These are phyloP conservation scores for Hordeum marinum DNA, from an alignment of 176 grass and related monocot species.

Conservation along the genomic window DNA sequence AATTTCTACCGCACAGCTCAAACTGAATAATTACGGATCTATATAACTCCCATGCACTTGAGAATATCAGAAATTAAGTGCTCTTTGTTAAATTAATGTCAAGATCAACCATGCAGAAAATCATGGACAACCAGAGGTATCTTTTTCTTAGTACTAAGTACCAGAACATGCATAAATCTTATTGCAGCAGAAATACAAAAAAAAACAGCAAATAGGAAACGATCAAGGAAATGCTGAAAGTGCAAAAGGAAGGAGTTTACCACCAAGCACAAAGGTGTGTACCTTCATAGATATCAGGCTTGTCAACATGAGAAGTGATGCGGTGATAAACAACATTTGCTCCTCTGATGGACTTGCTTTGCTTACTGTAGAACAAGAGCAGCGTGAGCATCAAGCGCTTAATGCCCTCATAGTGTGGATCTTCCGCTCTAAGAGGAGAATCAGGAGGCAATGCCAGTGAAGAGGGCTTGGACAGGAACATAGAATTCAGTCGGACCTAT, in stretches of 20 bases:
- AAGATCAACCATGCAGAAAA: neutral
- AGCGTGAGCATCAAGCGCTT: conserved; percentile 67
- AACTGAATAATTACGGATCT: neutral
- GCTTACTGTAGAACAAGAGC: conserved; percentile 91
- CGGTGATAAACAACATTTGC: conserved; percentile 83
- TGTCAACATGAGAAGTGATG: conserved; percentile 82
- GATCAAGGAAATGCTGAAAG: neutral
- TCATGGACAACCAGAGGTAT: neutral
- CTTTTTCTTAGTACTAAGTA: neutral
- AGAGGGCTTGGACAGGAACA: conserved; percentile 94
- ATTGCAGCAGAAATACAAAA: neutral
- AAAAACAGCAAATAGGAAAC: conserved; percentile 19
- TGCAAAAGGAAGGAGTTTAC: conserved; percentile 9
- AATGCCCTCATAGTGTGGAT: conserved; percentile 69
- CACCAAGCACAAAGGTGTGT: conserved; percentile 23
- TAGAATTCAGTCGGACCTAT: conserved; percentile 70
- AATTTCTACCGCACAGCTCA: neutral
- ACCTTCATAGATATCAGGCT: conserved; percentile 88
- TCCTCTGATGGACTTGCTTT: conserved; percentile 94
- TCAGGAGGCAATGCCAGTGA: conserved; percentile 75
- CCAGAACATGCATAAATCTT: neutral
- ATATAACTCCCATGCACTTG: neutral
- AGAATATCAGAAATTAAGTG: neutral
- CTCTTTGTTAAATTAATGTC: neutral
- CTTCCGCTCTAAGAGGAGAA: conserved; percentile 70